Percentiles rank a stretch among this genome's conserved stretches.
These are phyloP conservation scores for Tylopilus rubrobrunneus DNA, from an alignment of 768 basidiomycete species.

Conservation along the genomic window DNA sequence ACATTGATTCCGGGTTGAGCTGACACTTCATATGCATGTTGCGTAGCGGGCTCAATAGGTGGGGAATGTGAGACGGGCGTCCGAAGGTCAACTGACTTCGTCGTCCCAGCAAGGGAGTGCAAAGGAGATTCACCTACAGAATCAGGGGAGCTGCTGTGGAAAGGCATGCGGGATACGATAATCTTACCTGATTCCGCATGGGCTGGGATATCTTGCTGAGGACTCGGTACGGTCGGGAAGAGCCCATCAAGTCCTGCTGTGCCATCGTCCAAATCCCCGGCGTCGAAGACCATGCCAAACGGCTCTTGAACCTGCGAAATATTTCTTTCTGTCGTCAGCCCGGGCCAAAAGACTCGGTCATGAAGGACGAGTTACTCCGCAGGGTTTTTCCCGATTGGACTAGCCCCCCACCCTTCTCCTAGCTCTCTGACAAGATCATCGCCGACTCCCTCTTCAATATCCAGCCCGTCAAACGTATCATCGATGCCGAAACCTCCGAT, in stretches of 20 bases:
- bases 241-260: slow-evolving; percentile 4
- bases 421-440: slow-evolving; percentile 75
- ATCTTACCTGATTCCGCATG: slow-evolving; percentile 9
- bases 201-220: neutral
- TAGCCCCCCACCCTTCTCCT: slow-evolving; percentile 62
- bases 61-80: slow-evolving; percentile 1
- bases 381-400: slow-evolving; percentile 3
- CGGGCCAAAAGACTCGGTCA: neutral
- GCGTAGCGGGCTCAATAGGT: neutral
- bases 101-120: neutral
- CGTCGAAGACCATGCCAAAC: slow-evolving; percentile 12
- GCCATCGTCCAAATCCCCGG: slow-evolving; percentile 27
- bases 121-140: slow-evolving; percentile 5
- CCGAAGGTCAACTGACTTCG: slow-evolving; percentile 7
- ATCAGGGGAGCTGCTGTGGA: neutral
- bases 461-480: slow-evolving; percentile 56
- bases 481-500: slow-evolving; percentile 45
- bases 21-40: neutral
- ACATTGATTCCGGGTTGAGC: neutral
- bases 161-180: neutral
- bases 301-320: slow-evolving; percentile 18
- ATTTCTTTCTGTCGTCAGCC: slow-evolving; percentile 15
- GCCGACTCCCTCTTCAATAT: slow-evolving; percentile 56
- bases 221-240: neutral
- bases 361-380: slow-evolving; percentile 12